These are phyloP conservation scores for Yamagishiella unicocca DNA, from an alignment of 139 green algal genomes.

Conservation along the genomic window DNA sequence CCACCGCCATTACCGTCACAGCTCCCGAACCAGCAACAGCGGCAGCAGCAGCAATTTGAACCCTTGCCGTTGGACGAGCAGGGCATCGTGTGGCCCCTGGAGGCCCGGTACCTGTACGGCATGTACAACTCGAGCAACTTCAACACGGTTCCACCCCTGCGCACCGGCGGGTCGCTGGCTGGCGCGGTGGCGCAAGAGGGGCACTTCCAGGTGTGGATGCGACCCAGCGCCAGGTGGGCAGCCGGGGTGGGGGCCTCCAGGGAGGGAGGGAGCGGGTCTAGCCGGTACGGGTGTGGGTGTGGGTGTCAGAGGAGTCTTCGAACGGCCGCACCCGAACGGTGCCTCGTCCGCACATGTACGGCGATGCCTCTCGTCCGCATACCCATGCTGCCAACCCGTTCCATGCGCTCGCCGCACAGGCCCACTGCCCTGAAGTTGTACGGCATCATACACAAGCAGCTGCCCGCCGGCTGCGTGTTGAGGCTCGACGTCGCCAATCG, in stretches of 20 bases:
- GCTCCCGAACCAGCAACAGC: background rate
- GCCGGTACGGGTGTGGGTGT: too few relatives aligned
- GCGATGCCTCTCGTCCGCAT: too few relatives aligned
- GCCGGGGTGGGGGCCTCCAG: background rate
- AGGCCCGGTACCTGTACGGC: slow-evolving; percentile 80
- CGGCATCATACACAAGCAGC: background rate
- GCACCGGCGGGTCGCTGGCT: slow-evolving; percentile 70
- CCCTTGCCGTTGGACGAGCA: slow-evolving; percentile 64
- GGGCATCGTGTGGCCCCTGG: slow-evolving; percentile 80
- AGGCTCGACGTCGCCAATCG: slow-evolving; percentile 16
- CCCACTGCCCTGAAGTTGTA: slow-evolving; percentile 15
- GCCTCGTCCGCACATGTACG: too few relatives aligned
- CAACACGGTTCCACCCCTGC: slow-evolving; percentile 69
- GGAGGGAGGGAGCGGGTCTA: too few relatives aligned
- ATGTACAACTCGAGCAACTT: slow-evolving; percentile 74
- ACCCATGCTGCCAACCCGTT: too few relatives aligned
- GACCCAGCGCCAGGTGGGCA: slow-evolving; percentile 51
- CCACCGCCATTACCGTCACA: background rate
- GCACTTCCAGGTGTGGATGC: slow-evolving; percentile 92
- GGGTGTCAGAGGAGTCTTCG: too few relatives aligned
- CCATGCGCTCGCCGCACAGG: slow-evolving; percentile 19
- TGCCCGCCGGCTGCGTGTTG: slow-evolving; percentile 22
- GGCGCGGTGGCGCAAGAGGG: slow-evolving; percentile 72
- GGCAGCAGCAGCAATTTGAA: background rate
- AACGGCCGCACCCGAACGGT: too few relatives aligned